Evolutionary conservation across 164 flowering plant genomes (phyloP), one percentile per base, ranked within the genome.

Genomic region (Piper longum): DNA sequence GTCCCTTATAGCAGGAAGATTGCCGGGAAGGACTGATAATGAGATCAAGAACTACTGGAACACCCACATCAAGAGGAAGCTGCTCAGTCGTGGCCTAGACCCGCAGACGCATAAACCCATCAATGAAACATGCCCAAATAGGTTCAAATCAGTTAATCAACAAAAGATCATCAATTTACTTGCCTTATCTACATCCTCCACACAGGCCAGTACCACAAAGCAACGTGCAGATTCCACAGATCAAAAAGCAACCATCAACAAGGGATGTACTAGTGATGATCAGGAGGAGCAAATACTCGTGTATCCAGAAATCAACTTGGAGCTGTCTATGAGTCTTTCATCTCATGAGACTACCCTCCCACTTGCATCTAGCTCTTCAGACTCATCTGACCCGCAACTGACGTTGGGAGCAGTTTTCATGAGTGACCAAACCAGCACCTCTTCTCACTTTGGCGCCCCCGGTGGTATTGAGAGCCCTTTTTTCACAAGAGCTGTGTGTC

Each of bases 11-110:
- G 86, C 86, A 3, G 83, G 81, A 66, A 61, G 80, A 51, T 72
- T 82, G 41, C 82, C 83, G 0, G 85, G 85, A 71, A 77, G 85
- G 72, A 81, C 85, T 5, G 85, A 81, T 43, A 81, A 81, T 57
- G 85, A 81, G 77, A 81, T 81, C 62, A 81, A 81, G 78, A 81
- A 81, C 59, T 81, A 81, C 63, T 81, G 85, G 85, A 81, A 81
- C 73, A 81, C 85, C 5, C 81, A 79, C 60, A 79, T 81, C 59
- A 81, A 79, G 59, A 65, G 81, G 36, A 82, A 82, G 75, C 78
- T 82, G 2, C 11, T 82, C 56, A 78, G 71, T 68, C 63, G 80
- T 16, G 86, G 83, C 4, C 69, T 80, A 12, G 82, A 80, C 57
- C 82, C 83, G 16, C 70, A 75, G 3, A 78, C 80, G 17, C 84